These are phyloP conservation scores for Steccherinum ochraceum DNA, from an alignment of 768 basidiomycete genomes.

Conservation along the genomic window DNA sequence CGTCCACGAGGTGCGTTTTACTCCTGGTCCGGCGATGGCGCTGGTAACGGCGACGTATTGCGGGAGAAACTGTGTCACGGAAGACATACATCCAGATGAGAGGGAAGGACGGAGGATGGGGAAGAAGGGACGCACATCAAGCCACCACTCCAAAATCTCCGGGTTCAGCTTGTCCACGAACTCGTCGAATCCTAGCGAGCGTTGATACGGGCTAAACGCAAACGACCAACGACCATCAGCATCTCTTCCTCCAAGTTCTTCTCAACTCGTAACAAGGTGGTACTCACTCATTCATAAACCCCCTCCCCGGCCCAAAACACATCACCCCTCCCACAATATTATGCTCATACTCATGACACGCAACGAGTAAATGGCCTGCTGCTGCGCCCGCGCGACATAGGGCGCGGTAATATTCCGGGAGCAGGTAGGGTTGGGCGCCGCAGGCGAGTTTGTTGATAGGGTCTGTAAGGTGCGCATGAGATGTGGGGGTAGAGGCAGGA, in stretches of 20 bases:
- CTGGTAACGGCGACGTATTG: not conserved
- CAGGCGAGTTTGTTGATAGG: not conserved
- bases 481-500: not conserved
- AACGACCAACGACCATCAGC: not conserved
- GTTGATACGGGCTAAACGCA: not conserved
- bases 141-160: not conserved
- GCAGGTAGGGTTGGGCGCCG: not conserved
- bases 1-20: not conserved
- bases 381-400: not conserved
- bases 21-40: not conserved
- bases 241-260: too few species aligned
- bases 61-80: not conserved
- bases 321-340: not conserved
- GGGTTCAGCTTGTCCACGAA: not conserved
- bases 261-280: too few species aligned
- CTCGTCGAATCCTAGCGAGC: conserved; percentile 1
- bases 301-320: not conserved
- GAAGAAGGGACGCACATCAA: not conserved
- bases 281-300: not conserved
- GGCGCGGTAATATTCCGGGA: not conserved
- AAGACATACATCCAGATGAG: not conserved
- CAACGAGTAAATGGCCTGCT: not conserved
- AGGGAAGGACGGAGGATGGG: not conserved
- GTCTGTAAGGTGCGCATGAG: too few species aligned
- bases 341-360: not conserved